Conservation (phyloP, 2,329 filamentous ascomycete genomes). For the Alternaria consortialis region DNA sequence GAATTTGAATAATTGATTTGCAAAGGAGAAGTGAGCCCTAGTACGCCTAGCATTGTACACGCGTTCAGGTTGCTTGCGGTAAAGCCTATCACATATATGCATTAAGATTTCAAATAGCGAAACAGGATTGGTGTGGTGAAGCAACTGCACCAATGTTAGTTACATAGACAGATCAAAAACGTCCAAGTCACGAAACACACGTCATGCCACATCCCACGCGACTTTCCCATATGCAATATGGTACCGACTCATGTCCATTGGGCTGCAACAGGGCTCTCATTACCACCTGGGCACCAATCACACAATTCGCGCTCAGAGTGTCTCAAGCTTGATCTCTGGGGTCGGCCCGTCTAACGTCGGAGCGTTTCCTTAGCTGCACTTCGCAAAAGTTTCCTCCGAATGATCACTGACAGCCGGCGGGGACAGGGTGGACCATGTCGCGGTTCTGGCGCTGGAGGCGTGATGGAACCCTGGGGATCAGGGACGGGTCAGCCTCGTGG, state of each 20-base stretch:
- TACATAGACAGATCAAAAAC: conserved; percentile 8
- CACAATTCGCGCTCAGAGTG: conserved; percentile 13
- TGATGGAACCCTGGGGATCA: conserved; percentile 14
- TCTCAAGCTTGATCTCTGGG: conserved; percentile 19
- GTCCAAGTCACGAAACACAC: conserved; percentile 16
- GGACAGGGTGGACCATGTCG: conserved; percentile 9
- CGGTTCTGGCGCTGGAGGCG: conserved; percentile 11
- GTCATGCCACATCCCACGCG: conserved; percentile 13
- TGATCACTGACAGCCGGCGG: conserved; percentile 16
- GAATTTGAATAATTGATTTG: conserved; percentile 6
- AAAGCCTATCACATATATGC: conserved; percentile 9
- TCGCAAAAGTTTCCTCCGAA: conserved; percentile 21
- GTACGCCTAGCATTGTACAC: conserved; percentile 11
- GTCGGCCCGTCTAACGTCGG: conserved; percentile 20
- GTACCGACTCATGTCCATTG: conserved; percentile 15
- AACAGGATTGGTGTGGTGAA: conserved; percentile 14
- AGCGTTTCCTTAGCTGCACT: conserved; percentile 18
- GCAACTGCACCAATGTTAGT: conserved; percentile 8
- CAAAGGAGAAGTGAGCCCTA: conserved; percentile 4
- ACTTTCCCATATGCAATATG: conserved; percentile 12
- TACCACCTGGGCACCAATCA: conserved; percentile 14
- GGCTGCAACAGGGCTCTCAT: conserved; percentile 19
- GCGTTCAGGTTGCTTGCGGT: conserved; percentile 9
- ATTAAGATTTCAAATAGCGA: conserved; percentile 13
- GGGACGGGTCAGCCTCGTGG: conserved; percentile 14